Evolutionary conservation across 2,329 filamentous ascomycete genomes (phyloP), one percentile per base, ranked within the genome.

Genomic region (Echinosphaeria canescens): DNA sequence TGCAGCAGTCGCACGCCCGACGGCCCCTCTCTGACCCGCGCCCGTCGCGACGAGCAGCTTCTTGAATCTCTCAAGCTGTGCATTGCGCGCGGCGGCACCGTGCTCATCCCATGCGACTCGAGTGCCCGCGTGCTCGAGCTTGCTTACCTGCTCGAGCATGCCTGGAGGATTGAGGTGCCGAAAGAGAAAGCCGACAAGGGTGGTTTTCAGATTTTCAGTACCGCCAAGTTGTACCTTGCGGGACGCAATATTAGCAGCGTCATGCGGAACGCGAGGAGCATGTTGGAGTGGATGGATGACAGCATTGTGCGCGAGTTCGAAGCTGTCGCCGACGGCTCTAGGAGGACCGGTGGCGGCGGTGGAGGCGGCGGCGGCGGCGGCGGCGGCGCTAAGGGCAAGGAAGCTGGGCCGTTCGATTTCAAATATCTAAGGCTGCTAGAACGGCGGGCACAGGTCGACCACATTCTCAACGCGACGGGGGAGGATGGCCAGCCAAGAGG

Each of bases 281-380:
- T 98, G 79, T 57, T 98, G 17, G 88, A 98, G 43, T 98, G 88
- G 88, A 95, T 98, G 84, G 84, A 95, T 42, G 84, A 93, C 41
- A 75, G 72, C 30, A 90, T 98, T 31, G 75, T 91, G 23, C 72
- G 82, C 29, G 85, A 95, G 39, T 90, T 92, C 33, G 84, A 92
- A 44, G 70, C 74, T 10, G 59, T 71, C 25, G 63, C 60, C 2
- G 63, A 67, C 34, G 54, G 49, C 3, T 41, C 45, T 6, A 51
- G 47, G 31, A 53, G 58, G 33, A 42, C 50, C 4, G 57, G 52
- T 31, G 49, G 54, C 6, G 54, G 55, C 9, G 48, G 51, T 0
- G 47, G 54, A 9, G 53, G 50, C 15, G 50, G n/a, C n/a, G 57
- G 52, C 31, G 49, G 54, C 6, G 54, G 55, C 9, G 48, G 51